These are phyloP conservation scores for Nigrospora oryzae DNA, from an alignment of 2,329 filamentous ascomycete genomes.

Conservation along the genomic window DNA sequence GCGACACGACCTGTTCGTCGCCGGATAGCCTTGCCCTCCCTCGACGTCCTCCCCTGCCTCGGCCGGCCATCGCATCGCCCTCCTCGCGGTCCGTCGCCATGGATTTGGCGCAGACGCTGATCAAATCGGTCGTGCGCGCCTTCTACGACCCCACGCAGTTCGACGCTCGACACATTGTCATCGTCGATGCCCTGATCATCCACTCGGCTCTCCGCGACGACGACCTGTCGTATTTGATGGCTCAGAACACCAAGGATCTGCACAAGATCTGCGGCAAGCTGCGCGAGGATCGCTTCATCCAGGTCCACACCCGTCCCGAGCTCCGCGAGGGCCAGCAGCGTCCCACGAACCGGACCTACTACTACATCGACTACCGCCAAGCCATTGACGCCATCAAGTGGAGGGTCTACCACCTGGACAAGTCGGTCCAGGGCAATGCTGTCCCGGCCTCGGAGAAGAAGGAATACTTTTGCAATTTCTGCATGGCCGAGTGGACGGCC, in stretches of 20 bases:
- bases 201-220: constrained; percentile 75
- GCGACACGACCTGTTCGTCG: no score
- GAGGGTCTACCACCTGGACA: constrained; percentile 80
- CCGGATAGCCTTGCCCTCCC: no score
- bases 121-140: constrained; percentile 74
- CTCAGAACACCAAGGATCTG: constrained; percentile 84
- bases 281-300: constrained; percentile 76
- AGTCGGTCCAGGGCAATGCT: constrained; percentile 77
- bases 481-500: constrained; percentile 78
- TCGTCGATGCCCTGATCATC: constrained; percentile 68
- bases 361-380: constrained; percentile 91
- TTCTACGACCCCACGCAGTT: constrained; percentile 61
- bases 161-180: constrained; percentile 64
- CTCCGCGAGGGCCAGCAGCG: constrained; percentile 73
- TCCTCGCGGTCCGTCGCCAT: constrained; percentile 16
- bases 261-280: constrained; percentile 83
- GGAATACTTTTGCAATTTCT: constrained; percentile 78
- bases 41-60: no score
- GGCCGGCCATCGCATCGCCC: no score
- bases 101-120: constrained; percentile 61
- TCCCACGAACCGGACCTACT: constrained; percentile 83
- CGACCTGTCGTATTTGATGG: constrained; percentile 79
- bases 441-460: constrained; percentile 79
- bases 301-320: constrained; percentile 71
- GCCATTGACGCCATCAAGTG: constrained; percentile 96